These are phyloP conservation scores for Sicyos edulis DNA, from an alignment of 306 rosid species.

Conservation along the genomic window DNA sequence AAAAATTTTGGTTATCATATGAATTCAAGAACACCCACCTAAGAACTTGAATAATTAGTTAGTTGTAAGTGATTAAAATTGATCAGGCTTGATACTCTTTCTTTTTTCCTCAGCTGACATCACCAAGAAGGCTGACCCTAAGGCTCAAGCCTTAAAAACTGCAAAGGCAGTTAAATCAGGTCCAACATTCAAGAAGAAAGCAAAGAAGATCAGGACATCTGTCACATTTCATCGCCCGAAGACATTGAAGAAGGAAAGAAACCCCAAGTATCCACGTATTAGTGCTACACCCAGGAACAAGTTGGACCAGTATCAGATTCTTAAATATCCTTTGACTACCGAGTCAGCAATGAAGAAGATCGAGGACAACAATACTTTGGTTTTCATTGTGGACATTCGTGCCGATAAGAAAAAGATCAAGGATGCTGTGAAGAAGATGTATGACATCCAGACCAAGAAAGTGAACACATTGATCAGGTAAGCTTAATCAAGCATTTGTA, in stretches of 20 bases:
- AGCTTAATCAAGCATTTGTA: constrained; percentile 4
- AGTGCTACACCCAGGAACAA: constrained; percentile 64
- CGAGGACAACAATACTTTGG: constrained; percentile 76
- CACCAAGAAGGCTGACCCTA: constrained; percentile 64
- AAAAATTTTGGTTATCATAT: background rate
- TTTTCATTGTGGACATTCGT: constrained; percentile 27
- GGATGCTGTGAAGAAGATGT: constrained; percentile 86
- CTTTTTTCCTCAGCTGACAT: constrained; percentile 34
- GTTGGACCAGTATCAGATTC: constrained; percentile 64
- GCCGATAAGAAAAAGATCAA: constrained; percentile 45
- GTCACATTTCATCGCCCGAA: constrained; percentile 87
- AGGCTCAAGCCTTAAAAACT: constrained; percentile 79
- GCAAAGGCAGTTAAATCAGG: constrained; percentile 92
- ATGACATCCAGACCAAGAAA: constrained; percentile 87
- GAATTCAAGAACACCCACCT: background rate
- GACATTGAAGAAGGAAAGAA: constrained; percentile 69
- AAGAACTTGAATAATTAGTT: background rate
- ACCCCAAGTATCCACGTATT: constrained; percentile 64
- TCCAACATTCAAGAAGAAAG: constrained; percentile 45
- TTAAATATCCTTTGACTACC: constrained; percentile 40
- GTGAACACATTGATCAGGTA: constrained; percentile 79
- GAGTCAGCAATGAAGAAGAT: constrained; percentile 47
- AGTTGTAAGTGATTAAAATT: background rate
- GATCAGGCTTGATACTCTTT: background rate
- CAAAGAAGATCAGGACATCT: constrained; percentile 68